phyloP scores from a whole-genome alignment of 331 rosid genomes.

The Acacia concinna region DNA sequence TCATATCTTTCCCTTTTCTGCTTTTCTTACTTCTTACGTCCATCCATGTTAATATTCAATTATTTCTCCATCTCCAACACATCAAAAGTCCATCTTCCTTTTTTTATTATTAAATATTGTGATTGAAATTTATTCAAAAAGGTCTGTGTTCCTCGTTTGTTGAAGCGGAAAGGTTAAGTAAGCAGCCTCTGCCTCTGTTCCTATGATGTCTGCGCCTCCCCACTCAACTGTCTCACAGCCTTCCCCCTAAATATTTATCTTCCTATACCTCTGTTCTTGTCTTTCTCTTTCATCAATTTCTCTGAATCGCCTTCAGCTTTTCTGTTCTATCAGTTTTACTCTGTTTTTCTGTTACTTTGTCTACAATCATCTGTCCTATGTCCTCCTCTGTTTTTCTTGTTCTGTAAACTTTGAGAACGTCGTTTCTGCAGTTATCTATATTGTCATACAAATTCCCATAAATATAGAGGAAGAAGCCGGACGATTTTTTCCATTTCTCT shows the following conservation, averaged over 20 bases:
- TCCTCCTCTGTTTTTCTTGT: conserved; percentile 11
- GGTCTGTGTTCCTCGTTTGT: conserved; percentile 23
- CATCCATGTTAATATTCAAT: conserved; percentile 5
- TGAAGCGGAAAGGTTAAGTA: conserved; percentile 31
- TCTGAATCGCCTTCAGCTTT: not conserved
- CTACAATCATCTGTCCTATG: not conserved
- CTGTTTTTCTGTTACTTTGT: not conserved
- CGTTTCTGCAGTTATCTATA: not conserved
- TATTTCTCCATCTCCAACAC: conserved; percentile 13
- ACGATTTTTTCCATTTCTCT: not conserved
- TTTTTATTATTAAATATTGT: not conserved
- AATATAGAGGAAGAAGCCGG: not conserved
- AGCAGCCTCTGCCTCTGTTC: conserved; percentile 11
- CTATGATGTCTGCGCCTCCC: not conserved
- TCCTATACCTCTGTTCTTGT: not conserved
- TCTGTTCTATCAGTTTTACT: not conserved
- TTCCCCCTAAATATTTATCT: not conserved
- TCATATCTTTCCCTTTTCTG: too few relatives aligned
- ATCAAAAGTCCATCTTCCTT: not conserved
- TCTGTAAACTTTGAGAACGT: not conserved
- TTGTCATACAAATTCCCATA: not conserved
- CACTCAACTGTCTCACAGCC: not conserved
- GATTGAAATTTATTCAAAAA: conserved; percentile 30
- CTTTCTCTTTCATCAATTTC: not conserved
- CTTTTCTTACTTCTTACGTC: conserved; percentile 30